phyloP scores from a whole-genome alignment of 768 basidiomycete genomes.

The Thelephora ganbajun region DNA sequence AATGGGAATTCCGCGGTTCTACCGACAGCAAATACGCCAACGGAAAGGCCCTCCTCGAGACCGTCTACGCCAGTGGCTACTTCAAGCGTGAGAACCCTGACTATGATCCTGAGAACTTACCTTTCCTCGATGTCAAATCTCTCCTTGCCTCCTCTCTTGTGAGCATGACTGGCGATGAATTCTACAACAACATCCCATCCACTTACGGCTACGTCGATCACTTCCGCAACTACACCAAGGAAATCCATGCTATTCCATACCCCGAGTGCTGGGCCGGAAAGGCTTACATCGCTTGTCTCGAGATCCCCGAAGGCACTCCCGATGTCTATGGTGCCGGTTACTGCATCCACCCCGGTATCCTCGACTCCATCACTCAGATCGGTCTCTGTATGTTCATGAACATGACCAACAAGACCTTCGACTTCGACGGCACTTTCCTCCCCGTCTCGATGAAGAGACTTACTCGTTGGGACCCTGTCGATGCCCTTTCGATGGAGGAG shows the following conservation, averaged over 20 bases:
- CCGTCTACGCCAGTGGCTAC: constrained; percentile 17
- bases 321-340: constrained; percentile 19
- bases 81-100: constrained; percentile 16
- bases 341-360: constrained; percentile 19
- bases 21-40: constrained; percentile 11
- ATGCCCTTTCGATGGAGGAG: constrained; percentile 12
- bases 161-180: constrained; percentile 9
- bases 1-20: constrained; percentile 18
- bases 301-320: constrained; percentile 11
- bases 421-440: constrained; percentile 19
- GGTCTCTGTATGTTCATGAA: constrained; percentile 17
- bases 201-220: constrained; percentile 10
- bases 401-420: constrained; percentile 15
- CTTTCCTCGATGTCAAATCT: constrained; percentile 12
- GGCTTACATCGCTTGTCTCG: constrained; percentile 14
- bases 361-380: constrained; percentile 20
- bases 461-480: constrained; percentile 17
- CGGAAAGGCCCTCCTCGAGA: constrained; percentile 14
- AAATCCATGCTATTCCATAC: constrained; percentile 16
- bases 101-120: constrained; percentile 12
- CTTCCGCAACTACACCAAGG: constrained; percentile 16
- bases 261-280: constrained; percentile 15
- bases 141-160: constrained; percentile 10
- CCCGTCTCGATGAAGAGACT: constrained; percentile 18
- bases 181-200: constrained; percentile 8